Evolutionary conservation across 352 stramenopile species (phyloP).

Genomic region (Plasmopara muralis): DNA sequence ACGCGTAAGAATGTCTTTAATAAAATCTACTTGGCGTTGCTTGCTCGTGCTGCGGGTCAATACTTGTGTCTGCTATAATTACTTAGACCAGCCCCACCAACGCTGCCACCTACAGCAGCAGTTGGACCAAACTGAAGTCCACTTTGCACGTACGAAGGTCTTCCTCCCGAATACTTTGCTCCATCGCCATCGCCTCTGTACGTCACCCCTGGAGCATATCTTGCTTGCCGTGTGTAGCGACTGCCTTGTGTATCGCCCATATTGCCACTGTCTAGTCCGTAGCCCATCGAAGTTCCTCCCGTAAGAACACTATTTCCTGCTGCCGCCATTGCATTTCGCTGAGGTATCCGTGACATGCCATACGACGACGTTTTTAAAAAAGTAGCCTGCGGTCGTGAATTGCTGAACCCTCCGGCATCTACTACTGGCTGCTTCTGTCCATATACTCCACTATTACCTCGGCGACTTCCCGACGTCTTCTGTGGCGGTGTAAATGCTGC

Average conservation of each 20-base stretch:
- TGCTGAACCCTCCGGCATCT: slow-evolving; percentile 37
- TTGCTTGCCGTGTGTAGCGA: slow-evolving; percentile 72
- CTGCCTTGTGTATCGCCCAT: slow-evolving; percentile 46
- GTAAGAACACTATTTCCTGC: slow-evolving; percentile 57
- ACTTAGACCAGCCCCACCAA: slow-evolving; percentile 30
- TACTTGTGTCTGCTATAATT: slow-evolving; percentile 79
- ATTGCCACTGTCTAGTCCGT: slow-evolving; percentile 42
- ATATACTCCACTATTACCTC: slow-evolving; percentile 35
- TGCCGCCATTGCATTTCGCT: slow-evolving; percentile 64
- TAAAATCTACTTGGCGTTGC: slow-evolving; percentile 3
- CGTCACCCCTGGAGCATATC: slow-evolving; percentile 62
- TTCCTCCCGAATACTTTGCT: slow-evolving; percentile 50
- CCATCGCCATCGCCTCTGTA: slow-evolving; percentile 46
- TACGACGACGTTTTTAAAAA: slow-evolving; percentile 24
- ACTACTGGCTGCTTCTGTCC: slow-evolving; percentile 42
- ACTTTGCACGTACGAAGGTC: slow-evolving; percentile 39
- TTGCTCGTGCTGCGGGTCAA: slow-evolving; percentile 23
- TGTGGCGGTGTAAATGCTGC: slow-evolving; percentile 56
- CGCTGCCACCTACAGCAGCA: slow-evolving; percentile 39
- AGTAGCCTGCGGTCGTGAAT: slow-evolving; percentile 27
- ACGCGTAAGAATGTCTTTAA: slow-evolving; percentile 2
- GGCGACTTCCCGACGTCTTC: slow-evolving; percentile 38
- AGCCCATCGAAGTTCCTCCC: slow-evolving; percentile 45
- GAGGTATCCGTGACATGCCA: slow-evolving; percentile 37
- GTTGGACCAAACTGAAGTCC: slow-evolving; percentile 32